Evolutionary conservation across 805 yeast genomes (phyloP), one percentile per base, ranked within the genome.

Genomic region (Sugiyamaella chiloensis): DNA sequence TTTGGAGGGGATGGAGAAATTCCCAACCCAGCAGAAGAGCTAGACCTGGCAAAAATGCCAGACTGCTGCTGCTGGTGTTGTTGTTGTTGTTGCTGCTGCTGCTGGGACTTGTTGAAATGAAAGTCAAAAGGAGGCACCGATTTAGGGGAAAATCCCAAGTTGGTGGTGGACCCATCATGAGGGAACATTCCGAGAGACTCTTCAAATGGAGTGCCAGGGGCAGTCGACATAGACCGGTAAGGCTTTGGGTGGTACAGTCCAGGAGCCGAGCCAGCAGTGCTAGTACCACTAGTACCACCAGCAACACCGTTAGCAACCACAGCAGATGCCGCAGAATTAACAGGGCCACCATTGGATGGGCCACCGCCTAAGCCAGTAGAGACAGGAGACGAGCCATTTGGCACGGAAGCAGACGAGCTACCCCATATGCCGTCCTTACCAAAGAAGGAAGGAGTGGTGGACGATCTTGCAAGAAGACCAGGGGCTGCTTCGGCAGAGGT

Each of bases 191-290:
- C 37, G 19, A 34, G 14, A 4, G 54, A 61, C 39, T 36, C 47
- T 8, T 43, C 51, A 29, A 46, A 14, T 11, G 51, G 47, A 27
- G 53, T 46, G 20, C 50, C 46, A 6, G 51, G 69, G 62, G 37
- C 58, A 56, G 42, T 46, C 43, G 44, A 26, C 45, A 40, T 35
- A 40, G 51, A 27, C 55, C 48, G 35, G 16, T 32, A 31, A n/a
- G 46, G 42, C 24, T 36, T 24, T 12, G 31, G 46, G 27, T 45
- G 52, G 45, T 51, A 49, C 40, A 52, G 39, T 47, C 53, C 52
- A 31, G 51, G 17, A 14, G 41, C 16, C 8, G 42, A 26, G 6
- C 42, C 30, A 43, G 51, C 16, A n/a, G n/a, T n/a, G n/a, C n/a
- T n/a, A n/a, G n/a, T n/a, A n/a, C n/a, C n/a, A n/a, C n/a, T n/a